These are phyloP conservation scores for Agroathelia rolfsii DNA, from an alignment of 1,284 basidiomycete genomes.

Conservation along the genomic window DNA sequence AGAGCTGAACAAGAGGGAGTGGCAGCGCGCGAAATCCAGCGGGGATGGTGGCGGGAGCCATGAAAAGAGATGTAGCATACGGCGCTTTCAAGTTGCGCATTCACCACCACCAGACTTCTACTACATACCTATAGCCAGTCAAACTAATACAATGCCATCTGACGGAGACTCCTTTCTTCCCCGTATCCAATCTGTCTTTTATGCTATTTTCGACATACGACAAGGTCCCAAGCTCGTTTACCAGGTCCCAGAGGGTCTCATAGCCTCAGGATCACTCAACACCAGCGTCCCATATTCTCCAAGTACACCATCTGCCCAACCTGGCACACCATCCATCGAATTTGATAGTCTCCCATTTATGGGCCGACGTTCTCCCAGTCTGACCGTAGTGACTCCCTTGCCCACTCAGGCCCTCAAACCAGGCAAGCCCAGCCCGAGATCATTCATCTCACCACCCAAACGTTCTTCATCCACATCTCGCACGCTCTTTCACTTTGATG, in stretches of 20 bases:
- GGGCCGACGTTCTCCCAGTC: too few relatives aligned
- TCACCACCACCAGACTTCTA: too few relatives aligned
- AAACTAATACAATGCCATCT: conserved; percentile 29
- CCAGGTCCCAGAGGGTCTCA: conserved; percentile 84
- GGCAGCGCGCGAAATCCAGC: conserved; percentile 50
- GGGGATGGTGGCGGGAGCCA: conserved; percentile 12
- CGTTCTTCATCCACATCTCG: conserved; percentile 36
- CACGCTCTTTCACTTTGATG: conserved; percentile 81
- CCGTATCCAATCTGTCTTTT: conserved; percentile 80
- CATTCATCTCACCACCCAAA: conserved; percentile 39
- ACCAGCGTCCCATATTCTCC: conserved; percentile 18
- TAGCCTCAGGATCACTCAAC: conserved; percentile 28
- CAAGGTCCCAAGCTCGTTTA: conserved; percentile 81
- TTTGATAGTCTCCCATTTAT: too few relatives aligned
- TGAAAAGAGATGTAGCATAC: not conserved
- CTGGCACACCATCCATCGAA: conserved; percentile 21
- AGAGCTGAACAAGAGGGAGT: conserved; percentile 54
- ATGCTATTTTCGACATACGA: conserved; percentile 75
- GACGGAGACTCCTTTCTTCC: conserved; percentile 63
- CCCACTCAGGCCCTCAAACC: conserved; percentile 24
- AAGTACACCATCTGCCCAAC: conserved; percentile 23
- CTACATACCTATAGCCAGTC: not conserved
- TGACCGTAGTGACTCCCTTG: conserved; percentile 6
- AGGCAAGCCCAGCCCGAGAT: conserved; percentile 30
- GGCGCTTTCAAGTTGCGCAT: not conserved